Base-by-base conservation (phyloP, 2,329 filamentous ascomycete genomes). In the Zelopaecilomyces penicillatus region DNA sequence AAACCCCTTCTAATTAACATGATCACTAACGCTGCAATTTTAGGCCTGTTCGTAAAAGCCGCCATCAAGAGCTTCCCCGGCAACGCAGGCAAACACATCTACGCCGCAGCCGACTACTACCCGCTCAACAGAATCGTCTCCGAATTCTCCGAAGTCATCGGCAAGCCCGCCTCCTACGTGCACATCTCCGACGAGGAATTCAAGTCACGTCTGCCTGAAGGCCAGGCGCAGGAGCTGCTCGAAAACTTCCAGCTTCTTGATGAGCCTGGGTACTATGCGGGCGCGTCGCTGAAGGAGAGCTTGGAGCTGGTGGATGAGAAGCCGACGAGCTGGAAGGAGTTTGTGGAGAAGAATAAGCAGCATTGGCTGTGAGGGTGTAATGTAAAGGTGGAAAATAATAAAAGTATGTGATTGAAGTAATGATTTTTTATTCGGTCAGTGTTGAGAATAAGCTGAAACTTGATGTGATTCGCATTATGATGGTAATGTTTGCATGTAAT, bases 161-260 rank as follows among this genome's bases (percentile, higher is more conserved):
- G 65, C 44, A 63, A 60, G 50, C 57, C 54, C 2, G 60, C 62
- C 1, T 38, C 45, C 1, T 64, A 53, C 41, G 50, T 50, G 4
- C 54, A 65, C 32, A 47, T 68, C 4, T 48, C 63, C 1, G 51
- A 58, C 3, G 61, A 68, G 0, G 46, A 50, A 1, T 72, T 63
- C 49, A 64, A 65, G 50, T 56, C 58, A 1, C 64, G 62, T 44
- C 41, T 69, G 8, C 53, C 58, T 2, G 39, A 51, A 1, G 8
- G 49, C 4, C 30, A 58, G 5, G 57, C 58, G 1, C 51, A 63
- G 41, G 68, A 71, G 49, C 39, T 71, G 50, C 45, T 65, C 9
- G 67, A 71, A 55, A 71, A 68, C 45, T 61, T 68, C 57, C 50
- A 62, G n/a, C 54, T 71, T 6, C 47, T 70, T n/a, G 57, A 64